Evolutionary conservation across 2,329 filamentous ascomycete species (phyloP), one percentile per base, ranked within the genome.

Genomic region (Beauveria brongniartii): DNA sequence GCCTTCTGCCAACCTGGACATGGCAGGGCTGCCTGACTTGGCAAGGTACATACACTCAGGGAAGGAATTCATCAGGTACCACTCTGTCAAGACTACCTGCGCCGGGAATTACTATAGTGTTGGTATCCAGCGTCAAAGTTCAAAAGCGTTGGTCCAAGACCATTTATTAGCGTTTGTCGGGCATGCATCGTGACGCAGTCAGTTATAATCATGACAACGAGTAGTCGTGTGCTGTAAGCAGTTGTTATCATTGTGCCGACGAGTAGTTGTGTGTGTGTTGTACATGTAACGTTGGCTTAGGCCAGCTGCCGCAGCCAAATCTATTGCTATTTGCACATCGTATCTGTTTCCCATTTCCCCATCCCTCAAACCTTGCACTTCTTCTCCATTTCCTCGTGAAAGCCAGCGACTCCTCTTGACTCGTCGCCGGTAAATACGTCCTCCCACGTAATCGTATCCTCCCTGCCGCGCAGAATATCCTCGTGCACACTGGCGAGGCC

Each of bases 341-440:
- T 56, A 34, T 61, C 34, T 37, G 14, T 47, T 43, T 50, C 9
- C 12, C 46, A n/a, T 26, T 24, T 26, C 46, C 46, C 16, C 6
- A 6, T 55, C 18, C 9, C 28, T 8, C 30, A 55, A 22, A 97
- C 95, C 82, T 87, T 89, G 75, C 96, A 79, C 82, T 91, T 91
- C 75, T 85, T 84, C 85, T 97, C 93, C 86, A 97, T 92, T 84
- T 97, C 93, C 61, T 91, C 88, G 69, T 97, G 92, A 76, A 97
- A 87, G 58, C 87, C 85, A 26, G 87, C 84, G 47, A 85, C 78
- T 63, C 84, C 82, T 68, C 86, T 82, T 72, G 85, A 82, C 75
- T 93, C 91, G 67, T 90, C 88, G 63, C 91, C 91, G 22, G 82
- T 85, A 72, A 88, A 97, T 22, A 99, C 86, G 78, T 97, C 94